Conservation (phyloP, 2,329 filamentous ascomycete species). For the Alternaria gansuensis region DNA sequence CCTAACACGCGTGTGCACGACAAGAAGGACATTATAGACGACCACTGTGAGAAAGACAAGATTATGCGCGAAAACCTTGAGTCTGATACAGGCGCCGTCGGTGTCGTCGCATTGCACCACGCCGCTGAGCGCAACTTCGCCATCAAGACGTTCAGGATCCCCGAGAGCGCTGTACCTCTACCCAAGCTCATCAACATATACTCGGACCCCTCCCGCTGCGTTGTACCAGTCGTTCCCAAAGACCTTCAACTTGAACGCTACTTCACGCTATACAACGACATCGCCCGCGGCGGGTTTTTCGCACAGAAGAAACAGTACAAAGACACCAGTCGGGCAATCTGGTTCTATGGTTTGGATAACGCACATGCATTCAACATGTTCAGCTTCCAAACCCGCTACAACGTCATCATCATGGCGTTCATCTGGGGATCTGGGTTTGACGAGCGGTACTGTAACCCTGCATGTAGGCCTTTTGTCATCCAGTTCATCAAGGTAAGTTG, state of each 20-base stretch:
- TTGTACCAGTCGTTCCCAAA: not conserved
- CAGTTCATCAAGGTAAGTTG: not conserved
- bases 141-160: not conserved
- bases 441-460: not conserved
- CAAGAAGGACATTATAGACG: not conserved
- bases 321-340: not conserved
- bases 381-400: not conserved
- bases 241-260: not conserved
- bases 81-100: no score
- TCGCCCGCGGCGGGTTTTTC: not conserved
- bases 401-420: not conserved
- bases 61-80: no score
- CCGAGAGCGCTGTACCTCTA: not conserved
- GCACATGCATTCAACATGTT: not conserved
- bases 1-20: rapidly evolving
- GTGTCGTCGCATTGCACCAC: no score
- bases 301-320: not conserved
- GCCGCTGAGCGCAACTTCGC: not conserved
- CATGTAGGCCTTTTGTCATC: not conserved
- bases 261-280: not conserved
- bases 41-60: not conserved
- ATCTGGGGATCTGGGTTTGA: not conserved
- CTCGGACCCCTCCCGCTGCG: not conserved
- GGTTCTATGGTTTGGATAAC: not conserved
- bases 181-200: not conserved